These are phyloP conservation scores for Lentinula novae-zelandiae DNA, from an alignment of 1,284 basidiomycete species.

Conservation along the genomic window DNA sequence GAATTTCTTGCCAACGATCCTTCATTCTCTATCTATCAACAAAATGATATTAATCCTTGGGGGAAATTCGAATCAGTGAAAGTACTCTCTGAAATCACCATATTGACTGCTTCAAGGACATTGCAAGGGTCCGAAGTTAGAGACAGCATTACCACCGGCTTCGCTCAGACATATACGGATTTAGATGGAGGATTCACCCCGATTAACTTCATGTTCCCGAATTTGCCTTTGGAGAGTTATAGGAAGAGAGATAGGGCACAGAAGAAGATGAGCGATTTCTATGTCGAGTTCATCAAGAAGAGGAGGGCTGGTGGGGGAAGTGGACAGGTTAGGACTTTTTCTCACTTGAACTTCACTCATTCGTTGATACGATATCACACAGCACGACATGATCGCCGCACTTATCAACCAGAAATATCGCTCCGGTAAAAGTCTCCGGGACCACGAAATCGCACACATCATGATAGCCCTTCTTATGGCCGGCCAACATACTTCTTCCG, in stretches of 20 bases:
- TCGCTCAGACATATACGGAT: slow-evolving; percentile 86
- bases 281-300: slow-evolving; percentile 83
- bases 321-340: slow-evolving; percentile 32
- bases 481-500: slow-evolving; percentile 96
- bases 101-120: slow-evolving; percentile 90
- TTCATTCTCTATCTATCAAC: slow-evolving; percentile 58
- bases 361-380: neutral
- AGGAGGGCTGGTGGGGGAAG: slow-evolving; percentile 48
- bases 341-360: slow-evolving; percentile 6
- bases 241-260: slow-evolving; percentile 86
- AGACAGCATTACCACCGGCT: slow-evolving; percentile 73
- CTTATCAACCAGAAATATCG: slow-evolving; percentile 87
- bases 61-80: slow-evolving; percentile 72
- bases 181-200: slow-evolving; percentile 93
- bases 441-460: slow-evolving; percentile 95
- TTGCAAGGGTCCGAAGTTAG: slow-evolving; percentile 93
- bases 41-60: slow-evolving; percentile 66
- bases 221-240: slow-evolving; percentile 90
- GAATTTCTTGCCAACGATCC: slow-evolving; percentile 65
- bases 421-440: slow-evolving; percentile 73
- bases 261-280: slow-evolving; percentile 93
- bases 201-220: slow-evolving; percentile 93
- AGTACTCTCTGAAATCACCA: slow-evolving; percentile 88
- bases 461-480: slow-evolving; percentile 97
- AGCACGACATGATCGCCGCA: slow-evolving; percentile 92